Evolutionary conservation across 116 monocot species (phyloP).

Genomic region (Dioscorea cayenensis): DNA sequence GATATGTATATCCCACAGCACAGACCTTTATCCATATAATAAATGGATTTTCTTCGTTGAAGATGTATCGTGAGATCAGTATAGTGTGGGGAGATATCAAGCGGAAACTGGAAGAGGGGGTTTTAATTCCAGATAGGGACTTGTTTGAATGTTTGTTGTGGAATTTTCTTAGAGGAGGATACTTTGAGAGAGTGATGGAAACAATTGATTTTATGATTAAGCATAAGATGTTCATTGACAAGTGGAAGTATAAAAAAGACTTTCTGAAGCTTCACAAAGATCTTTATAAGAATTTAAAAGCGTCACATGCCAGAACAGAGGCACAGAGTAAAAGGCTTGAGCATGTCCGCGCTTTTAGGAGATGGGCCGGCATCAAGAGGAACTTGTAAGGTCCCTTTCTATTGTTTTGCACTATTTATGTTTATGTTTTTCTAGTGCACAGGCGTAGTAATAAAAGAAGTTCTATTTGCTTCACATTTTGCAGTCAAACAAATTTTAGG

Average conservation of each 20-base stretch:
- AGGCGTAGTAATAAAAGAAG: too few relatives aligned
- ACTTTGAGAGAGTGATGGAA: constrained; percentile 81
- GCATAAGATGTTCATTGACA: constrained; percentile 53
- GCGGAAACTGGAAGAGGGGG: constrained; percentile 48
- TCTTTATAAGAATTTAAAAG: constrained; percentile 57
- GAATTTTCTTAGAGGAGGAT: constrained; percentile 83
- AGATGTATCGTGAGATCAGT: constrained; percentile 78
- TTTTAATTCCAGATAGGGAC: constrained; percentile 42
- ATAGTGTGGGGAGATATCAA: constrained; percentile 86
- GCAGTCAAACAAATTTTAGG: too few relatives aligned
- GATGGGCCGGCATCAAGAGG: constrained; percentile 44
- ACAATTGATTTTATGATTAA: constrained; percentile 52
- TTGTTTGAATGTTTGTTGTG: constrained; percentile 62
- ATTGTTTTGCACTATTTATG: background rate
- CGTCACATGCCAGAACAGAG: constrained; percentile 49
- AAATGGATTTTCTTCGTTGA: constrained; percentile 63
- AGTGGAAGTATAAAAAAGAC: constrained; percentile 69
- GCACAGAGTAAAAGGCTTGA: constrained; percentile 77
- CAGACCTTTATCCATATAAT: constrained; percentile 63
- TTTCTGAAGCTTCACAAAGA: constrained; percentile 71
- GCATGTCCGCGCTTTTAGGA: constrained; percentile 67
- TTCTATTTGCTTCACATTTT: too few relatives aligned
- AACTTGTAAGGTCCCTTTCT: background rate
- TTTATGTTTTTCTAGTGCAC: too few relatives aligned
- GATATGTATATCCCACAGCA: constrained; percentile 41